Base-by-base conservation (phyloP, 2,329 filamentous ascomycete genomes). In the Trichoderma koningiopsis region DNA sequence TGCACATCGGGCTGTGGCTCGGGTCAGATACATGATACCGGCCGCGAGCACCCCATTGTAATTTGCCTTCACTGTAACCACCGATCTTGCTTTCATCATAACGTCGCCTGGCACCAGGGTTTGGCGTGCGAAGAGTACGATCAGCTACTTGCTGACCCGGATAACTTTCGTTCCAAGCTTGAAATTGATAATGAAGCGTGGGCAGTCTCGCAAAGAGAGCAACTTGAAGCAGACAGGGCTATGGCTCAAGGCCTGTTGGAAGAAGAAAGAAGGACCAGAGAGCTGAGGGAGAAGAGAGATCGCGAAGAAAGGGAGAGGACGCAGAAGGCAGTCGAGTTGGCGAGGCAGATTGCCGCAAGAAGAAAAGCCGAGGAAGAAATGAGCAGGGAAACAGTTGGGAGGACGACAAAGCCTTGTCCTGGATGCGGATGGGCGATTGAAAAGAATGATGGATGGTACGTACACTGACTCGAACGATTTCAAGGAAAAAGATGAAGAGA, bases 1-100 rank as follows among this genome's bases (percentile, higher is more conserved):
- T 89, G 87, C 72, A 81, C 86, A 1, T 77, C 84, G 0, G 79
- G 77, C 2, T 89, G 87, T 72, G 80, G 78, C 10, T 82, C 80
- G 0, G 86, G 87, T 0, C 86, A 88, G 71, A 78, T 87, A 2
- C 86, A 88, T 58, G 77, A 79, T 1, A 79, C 75, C 4, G 82
- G 82, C 19, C 68, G 72, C 1, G 73, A 73, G 1, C 77, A 80
- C 4, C 81, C 83, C 0, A 83, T 82, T 22, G 80, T 83, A 49
- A 79, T 76, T 19, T 84, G 84, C 73, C 72, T 77, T 55, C 71
- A 75, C 53, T 84, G 84, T 68, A 68, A 69, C 4, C 78, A 79
- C 33, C 79, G 79, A 13, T 82, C 80, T 2, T 85, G 84, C 72
- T 83, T 81, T 68, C 76, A 75, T 0, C 83, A 85, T 71, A 76